These are phyloP conservation scores for Neofusicoccum umdonicola DNA, from an alignment of 2,329 filamentous ascomycete species.

Conservation along the genomic window DNA sequence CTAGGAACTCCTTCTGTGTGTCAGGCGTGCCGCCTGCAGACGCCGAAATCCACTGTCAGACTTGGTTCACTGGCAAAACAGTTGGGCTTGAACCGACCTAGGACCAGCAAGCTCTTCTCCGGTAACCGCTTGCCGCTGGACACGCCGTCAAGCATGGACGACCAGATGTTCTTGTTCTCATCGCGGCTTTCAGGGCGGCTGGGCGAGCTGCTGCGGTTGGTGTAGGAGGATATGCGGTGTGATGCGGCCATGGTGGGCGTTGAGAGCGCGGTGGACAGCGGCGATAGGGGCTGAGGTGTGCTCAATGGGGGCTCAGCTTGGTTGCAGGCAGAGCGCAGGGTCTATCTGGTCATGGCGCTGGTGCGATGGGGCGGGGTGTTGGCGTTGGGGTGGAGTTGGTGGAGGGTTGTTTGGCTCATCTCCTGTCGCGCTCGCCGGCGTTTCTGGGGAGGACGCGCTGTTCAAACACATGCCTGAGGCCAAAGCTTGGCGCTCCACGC, in stretches of 20 bases:
- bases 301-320: not conserved
- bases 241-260: conserved; percentile 16
- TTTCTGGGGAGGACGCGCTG: conserved; percentile 14
- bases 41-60: conserved; percentile 17
- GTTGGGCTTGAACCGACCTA: conserved; percentile 56
- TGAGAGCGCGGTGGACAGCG: conserved; percentile 4
- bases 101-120: conserved; percentile 84
- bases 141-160: conserved; percentile 84
- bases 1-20: conserved; percentile 80
- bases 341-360: conserved; percentile 12
- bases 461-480: conserved; percentile 16
- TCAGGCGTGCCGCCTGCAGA: conserved; percentile 72
- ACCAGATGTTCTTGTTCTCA: conserved; percentile 81
- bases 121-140: conserved; percentile 86
- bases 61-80: not conserved
- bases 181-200: conserved; percentile 55
- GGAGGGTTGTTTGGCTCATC: conserved; percentile 16
- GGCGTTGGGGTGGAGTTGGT: conserved; percentile 6
- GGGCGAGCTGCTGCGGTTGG: conserved; percentile 19
- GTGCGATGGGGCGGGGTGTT: not conserved
- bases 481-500: conserved; percentile 11
- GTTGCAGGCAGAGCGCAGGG: conserved; percentile 5
- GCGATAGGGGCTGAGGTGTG: conserved; percentile 1
- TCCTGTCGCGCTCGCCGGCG: conserved; percentile 16
- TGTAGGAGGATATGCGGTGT: conserved; percentile 17